Evolutionary conservation across 179 eudicot species (phyloP).

Genomic region (Silene coronaria): DNA sequence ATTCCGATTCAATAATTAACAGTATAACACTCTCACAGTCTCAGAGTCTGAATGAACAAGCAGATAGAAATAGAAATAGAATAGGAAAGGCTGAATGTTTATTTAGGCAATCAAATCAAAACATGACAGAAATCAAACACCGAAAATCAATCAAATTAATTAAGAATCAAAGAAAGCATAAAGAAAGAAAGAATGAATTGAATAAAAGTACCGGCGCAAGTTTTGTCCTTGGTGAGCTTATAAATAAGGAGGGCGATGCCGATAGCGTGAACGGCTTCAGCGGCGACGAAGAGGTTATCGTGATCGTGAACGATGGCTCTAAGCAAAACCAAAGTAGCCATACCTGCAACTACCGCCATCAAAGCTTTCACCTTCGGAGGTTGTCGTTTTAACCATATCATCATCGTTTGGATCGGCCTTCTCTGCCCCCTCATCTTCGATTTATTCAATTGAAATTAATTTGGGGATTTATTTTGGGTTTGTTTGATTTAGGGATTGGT

Average conservation of each 20-base stretch:
- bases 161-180: too few species aligned
- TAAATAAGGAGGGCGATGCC: constrained; percentile 64
- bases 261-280: constrained; percentile 66
- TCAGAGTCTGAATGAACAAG: neutral
- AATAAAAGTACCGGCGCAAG: constrained; percentile 56
- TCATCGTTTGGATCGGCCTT: constrained; percentile 48
- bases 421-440: constrained; percentile 32
- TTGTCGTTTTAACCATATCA: constrained; percentile 54
- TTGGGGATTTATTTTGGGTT: too few species aligned
- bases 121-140: neutral
- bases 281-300: constrained; percentile 71
- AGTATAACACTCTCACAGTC: neutral
- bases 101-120: neutral
- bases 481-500: too few species aligned
- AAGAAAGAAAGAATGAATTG: too few species aligned
- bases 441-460: too few species aligned
- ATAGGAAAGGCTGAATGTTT: neutral
- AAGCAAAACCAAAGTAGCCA: constrained; percentile 55
- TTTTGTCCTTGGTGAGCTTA: constrained; percentile 65
- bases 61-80: neutral
- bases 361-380: constrained; percentile 75
- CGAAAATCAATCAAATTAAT: too few species aligned
- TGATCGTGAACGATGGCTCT: constrained; percentile 61
- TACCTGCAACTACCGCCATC: constrained; percentile 53
- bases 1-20: neutral